Conservation (phyloP, 2,329 filamentous ascomycete species). For the Claviceps sp. region DNA sequence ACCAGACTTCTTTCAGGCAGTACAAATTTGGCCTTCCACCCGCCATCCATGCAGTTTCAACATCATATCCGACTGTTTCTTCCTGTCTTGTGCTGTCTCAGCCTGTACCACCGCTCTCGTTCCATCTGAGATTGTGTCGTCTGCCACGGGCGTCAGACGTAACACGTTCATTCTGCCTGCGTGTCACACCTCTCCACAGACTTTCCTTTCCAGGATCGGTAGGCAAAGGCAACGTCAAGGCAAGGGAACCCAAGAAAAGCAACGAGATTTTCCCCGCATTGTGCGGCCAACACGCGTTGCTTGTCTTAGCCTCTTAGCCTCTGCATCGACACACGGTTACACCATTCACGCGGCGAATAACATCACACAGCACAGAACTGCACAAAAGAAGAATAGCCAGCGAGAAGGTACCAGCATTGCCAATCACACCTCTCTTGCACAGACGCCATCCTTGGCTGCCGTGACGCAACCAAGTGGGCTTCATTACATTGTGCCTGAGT, state of each 20-base stretch:
- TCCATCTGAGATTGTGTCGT: neutral
- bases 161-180: neutral
- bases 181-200: neutral
- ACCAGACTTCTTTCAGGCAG: neutral
- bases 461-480: slow-evolving; percentile 3
- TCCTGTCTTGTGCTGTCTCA: neutral
- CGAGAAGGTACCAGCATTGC: neutral
- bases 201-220: neutral
- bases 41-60: neutral
- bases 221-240: neutral
- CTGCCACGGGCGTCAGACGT: no score
- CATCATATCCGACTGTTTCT: neutral
- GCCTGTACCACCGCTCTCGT: neutral
- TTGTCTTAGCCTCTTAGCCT: neutral
- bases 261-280: slow-evolving; percentile 4
- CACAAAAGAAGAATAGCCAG: neutral
- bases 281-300: slow-evolving; percentile 1
- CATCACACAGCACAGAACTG: neutral
- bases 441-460: neutral
- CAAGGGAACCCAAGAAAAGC: neutral
- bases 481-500: neutral
- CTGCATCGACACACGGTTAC: neutral
- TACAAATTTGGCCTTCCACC: neutral
- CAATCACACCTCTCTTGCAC: slow-evolving; percentile 3
- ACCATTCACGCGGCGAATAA: neutral